Evolutionary conservation across 2,329 filamentous ascomycete species (phyloP), one percentile per base, ranked within the genome.

Genomic region (Lachnellula cervina): DNA sequence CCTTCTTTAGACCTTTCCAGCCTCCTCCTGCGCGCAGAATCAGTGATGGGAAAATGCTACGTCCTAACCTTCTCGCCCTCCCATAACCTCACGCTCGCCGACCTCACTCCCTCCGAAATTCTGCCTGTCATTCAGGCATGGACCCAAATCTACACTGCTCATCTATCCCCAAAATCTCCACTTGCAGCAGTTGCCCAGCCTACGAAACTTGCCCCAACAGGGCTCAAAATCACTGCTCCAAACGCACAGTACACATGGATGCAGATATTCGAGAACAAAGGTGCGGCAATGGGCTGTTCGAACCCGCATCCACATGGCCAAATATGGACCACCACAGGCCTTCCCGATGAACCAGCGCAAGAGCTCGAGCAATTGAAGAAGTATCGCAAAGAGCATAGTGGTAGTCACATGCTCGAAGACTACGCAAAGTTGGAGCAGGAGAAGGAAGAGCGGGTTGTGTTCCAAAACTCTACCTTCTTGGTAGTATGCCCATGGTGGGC

Each of bases 211-310:
- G 72, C 77, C 6, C 59, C 62, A 8, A 52, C 60, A n/a, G 55
- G 45, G 21, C 73, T 74, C 21, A 72, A 76, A 9, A 72, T 76
- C 13, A 70, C 74, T 21, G 73, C 75, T 28, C 87, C 90, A 4
- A 83, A 80, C 51, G 81, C 88, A 52, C 90, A 96, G 73, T 90
- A 96, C 66, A 84, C 88, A 52, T 97, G 96, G 75, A 97, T 99
- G 92, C 94, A 99, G 71, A 97, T 99, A 62, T 99, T 99, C 61
- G 94, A 99, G 76, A 99, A 99, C 78, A 99, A 99, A 75, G 94
- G 94, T 51, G 85, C 89, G 1, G 90, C 93, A 11, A 99, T 99
- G 94, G 94, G 94, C 51, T 99, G 94, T 77, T 97, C 93, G 1
- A 99, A 99, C 71, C 94, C 94, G 0, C 94, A 99, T 71, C 94